Percentiles rank a stretch among this genome's conserved stretches.
Conservation (phyloP, 257 asterid species). For the Capsicum rhomboideum region DNA sequence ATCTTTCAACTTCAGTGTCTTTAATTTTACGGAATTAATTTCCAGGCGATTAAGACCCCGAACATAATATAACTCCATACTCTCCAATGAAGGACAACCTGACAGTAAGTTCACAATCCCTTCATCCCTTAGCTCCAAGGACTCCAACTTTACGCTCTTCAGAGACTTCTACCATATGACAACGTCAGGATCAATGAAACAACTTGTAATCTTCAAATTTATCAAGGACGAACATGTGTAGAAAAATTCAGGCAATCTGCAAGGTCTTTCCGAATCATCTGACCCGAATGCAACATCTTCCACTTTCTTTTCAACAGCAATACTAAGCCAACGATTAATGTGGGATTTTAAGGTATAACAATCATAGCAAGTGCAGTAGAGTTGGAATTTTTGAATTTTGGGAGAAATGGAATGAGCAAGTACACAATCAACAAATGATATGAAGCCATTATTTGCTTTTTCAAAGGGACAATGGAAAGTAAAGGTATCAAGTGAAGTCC, state of each 20-base stretch:
- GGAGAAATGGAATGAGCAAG: background rate
- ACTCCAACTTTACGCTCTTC: too few relatives aligned
- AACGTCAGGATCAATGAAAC: too few relatives aligned
- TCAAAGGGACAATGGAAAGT: background rate
- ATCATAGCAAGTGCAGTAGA: background rate
- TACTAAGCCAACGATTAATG: background rate
- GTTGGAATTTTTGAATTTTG: background rate
- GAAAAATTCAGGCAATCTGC: background rate
- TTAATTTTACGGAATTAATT: too few relatives aligned
- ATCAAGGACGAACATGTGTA: background rate
- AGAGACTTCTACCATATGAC: too few relatives aligned
- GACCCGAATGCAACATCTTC: too few relatives aligned
- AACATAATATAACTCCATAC: too few relatives aligned
- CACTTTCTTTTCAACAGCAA: background rate
- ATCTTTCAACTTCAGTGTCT: too few relatives aligned
- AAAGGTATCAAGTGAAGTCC: background rate
- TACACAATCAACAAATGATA: background rate
- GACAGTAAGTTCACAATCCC: background rate
- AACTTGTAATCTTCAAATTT: background rate
- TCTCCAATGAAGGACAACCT: background rate
- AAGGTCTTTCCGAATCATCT: too few relatives aligned
- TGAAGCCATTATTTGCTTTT: background rate
- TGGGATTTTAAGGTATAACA: background rate
- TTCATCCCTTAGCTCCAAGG: too few relatives aligned
- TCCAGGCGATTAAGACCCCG: too few relatives aligned